Base-by-base conservation (phyloP, 495 filamentous ascomycete genomes). In the Penicillium samsonianum region DNA sequence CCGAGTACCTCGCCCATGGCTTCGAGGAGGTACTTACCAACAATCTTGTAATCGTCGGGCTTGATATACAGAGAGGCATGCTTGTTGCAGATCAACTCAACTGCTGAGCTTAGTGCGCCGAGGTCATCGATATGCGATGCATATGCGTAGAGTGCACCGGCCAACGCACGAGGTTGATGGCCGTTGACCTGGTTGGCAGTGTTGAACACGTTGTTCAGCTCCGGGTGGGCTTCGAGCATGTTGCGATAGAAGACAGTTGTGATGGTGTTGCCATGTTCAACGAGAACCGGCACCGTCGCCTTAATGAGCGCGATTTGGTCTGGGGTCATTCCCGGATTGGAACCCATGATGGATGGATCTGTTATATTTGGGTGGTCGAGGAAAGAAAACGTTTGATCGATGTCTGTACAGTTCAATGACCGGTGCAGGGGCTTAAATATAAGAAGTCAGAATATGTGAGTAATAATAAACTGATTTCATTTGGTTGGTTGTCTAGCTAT, bases 71-170 rank as follows among this genome's bases (percentile, higher is more conserved):
- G 81, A 0, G 84, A 87, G 42, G 83, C 87, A 60, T 92, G 88
- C 71, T 90, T 90, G 69, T 88, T 80, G 65, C 85, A 85, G 65
- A 92, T 90, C 60, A 84, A 78, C 69, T 87, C 84, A n/a, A 92
- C 80, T 35, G 85, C 83, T 6, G 80, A 76, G 33, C 68, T 58
- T 5, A 92, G 78, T 25, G 78, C 82, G 51, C 73, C 76, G 6
- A 90, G 80, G 71, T 90, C 78, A 69, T 90, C 88, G 66, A 90
- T 87, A 67, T 90, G 78, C 20, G 78, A 76, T 53, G 88, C 88
- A 59, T 90, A 90, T 31, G 84, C 85, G 62, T 85, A 84, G 33
- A 92, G 79, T 12, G 87, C 79, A 50, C 70, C 75, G 38, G 88
- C 87, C 8, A 92, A 78, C 12, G 88, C 87, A 17, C 73, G 75